Conservation (phyloP, 352 stramenopile species). For the Halophytophthora polymorphica region DNA sequence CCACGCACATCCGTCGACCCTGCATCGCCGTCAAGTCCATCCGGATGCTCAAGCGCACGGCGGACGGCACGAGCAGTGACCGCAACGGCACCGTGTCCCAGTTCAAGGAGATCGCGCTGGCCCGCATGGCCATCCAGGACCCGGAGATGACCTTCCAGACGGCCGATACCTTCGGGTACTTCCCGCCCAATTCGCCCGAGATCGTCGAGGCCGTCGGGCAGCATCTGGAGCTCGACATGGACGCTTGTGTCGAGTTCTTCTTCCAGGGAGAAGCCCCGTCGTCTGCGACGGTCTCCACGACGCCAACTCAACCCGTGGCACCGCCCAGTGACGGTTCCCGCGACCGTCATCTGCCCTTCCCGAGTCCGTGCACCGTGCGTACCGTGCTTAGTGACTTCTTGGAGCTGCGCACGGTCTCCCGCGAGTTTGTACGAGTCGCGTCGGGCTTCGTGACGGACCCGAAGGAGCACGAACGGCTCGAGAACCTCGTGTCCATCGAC, state of each 20-base stretch:
- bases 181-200: constrained; percentile 61
- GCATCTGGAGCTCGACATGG: constrained; percentile 74
- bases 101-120: constrained; percentile 23
- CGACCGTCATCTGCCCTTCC: constrained; percentile 72
- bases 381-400: constrained; percentile 89
- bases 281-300: neutral
- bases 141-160: constrained; percentile 64
- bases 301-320: neutral
- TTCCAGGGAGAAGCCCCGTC: constrained; percentile 11
- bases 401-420: constrained; percentile 80
- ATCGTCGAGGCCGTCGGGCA: constrained; percentile 72
- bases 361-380: constrained; percentile 87
- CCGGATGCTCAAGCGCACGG: constrained; percentile 1
- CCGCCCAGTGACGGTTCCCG: constrained; percentile 12
- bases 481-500: constrained; percentile 55
- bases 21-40: constrained; percentile 9
- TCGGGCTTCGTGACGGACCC: constrained; percentile 42
- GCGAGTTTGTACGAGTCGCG: constrained; percentile 47
- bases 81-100: neutral
- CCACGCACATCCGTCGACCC: constrained; percentile 8
- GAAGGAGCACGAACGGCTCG: constrained; percentile 41
- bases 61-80: neutral
- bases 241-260: constrained; percentile 75
- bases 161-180: constrained; percentile 86
- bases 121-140: constrained; percentile 53